Conservation (phyloP, 2,329 filamentous ascomycete genomes). For the Curvularia eragrostidis region DNA sequence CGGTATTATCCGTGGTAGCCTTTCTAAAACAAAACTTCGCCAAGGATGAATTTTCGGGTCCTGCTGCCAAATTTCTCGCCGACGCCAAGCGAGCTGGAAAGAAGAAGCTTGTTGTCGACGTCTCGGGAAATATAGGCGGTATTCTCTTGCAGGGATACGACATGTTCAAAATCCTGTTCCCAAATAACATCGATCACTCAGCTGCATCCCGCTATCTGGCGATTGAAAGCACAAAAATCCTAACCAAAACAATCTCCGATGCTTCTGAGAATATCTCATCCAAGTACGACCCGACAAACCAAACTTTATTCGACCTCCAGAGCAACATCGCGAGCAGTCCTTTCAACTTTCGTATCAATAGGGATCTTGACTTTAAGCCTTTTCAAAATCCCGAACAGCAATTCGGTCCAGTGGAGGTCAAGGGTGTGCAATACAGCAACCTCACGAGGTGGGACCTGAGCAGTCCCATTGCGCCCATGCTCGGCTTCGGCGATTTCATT, state of each 20-base stretch:
- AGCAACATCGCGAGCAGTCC: conserved; percentile 50
- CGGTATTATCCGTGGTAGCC: neutral
- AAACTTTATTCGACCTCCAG: conserved; percentile 9
- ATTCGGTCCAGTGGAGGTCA: conserved; percentile 52
- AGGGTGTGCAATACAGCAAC: conserved; percentile 63
- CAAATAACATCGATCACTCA: neutral
- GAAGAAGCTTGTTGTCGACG: neutral
- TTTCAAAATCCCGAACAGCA: conserved; percentile 56
- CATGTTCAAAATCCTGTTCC: neutral
- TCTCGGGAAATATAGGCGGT: neutral
- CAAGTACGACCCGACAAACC: neutral
- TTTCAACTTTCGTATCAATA: conserved; percentile 57
- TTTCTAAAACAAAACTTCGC: neutral
- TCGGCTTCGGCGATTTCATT: conserved; percentile 37
- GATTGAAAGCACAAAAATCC: neutral
- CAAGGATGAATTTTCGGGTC: neutral
- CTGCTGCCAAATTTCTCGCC: neutral
- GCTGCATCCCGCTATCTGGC: neutral
- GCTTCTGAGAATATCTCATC: neutral
- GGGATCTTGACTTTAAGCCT: conserved; percentile 58
- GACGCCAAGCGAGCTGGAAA: neutral
- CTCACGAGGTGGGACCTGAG: conserved; percentile 61
- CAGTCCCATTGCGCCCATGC: conserved; percentile 46
- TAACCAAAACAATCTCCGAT: neutral
- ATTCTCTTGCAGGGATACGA: neutral